A percentile compares a stretch with the other conserved stretches of the same genome.
phyloP scores from a whole-genome alignment of 306 rosid genomes.

The Macrotyloma uniflorum region DNA sequence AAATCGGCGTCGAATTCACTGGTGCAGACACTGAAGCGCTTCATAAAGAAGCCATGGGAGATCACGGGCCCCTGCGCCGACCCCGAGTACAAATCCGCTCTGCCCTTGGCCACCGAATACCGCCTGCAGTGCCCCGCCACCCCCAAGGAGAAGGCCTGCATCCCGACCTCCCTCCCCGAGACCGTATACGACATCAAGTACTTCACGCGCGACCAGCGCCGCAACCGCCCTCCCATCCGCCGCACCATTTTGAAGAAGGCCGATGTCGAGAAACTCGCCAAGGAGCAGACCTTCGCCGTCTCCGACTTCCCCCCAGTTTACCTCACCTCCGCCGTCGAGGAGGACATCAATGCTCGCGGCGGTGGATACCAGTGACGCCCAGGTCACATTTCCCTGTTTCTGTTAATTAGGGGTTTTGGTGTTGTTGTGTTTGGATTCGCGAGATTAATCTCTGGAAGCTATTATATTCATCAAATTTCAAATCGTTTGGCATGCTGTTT shows the following conservation, averaged over 20 bases:
- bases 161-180: constrained; percentile 83
- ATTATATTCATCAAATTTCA: no score
- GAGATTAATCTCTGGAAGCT: not conserved
- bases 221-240: constrained; percentile 86
- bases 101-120: constrained; percentile 77
- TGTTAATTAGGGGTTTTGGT: constrained; percentile 11
- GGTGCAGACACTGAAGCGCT: constrained; percentile 57
- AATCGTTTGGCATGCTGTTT: not conserved
- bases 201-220: constrained; percentile 83
- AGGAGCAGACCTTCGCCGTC: constrained; percentile 56
- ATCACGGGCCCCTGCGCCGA: constrained; percentile 84
- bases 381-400: not conserved
- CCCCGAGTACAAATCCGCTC: constrained; percentile 69
- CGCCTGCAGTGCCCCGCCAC: constrained; percentile 82
- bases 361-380: constrained; percentile 75
- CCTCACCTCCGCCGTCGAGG: constrained; percentile 57
- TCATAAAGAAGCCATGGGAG: constrained; percentile 95
- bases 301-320: constrained; percentile 80
- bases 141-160: constrained; percentile 40
- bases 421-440: not conserved
- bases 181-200: constrained; percentile 90
- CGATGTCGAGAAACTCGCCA: constrained; percentile 60
- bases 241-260: constrained; percentile 72
- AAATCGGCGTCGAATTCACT: constrained; percentile 39
- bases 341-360: constrained; percentile 69